phyloP scores from a whole-genome alignment of 2,329 filamentous ascomycete genomes.

The Raffaelea ambrosiae region DNA sequence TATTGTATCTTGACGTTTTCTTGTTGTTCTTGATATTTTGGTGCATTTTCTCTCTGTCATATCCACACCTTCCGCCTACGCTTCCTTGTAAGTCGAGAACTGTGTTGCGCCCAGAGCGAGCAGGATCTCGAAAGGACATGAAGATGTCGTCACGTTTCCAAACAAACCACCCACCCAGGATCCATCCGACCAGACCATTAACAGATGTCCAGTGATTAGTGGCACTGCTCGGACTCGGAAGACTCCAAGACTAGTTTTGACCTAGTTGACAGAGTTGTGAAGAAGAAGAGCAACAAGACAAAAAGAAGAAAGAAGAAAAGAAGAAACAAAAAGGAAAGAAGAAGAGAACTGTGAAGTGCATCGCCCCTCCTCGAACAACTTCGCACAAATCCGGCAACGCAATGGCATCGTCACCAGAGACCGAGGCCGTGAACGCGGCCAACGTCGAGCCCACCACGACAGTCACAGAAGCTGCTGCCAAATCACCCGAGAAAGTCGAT shows the following conservation, averaged over 20 bases:
- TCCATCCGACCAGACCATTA: conserved; percentile 2
- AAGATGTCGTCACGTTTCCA: background rate
- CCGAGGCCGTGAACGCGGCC: background rate
- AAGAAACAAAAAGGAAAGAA: background rate
- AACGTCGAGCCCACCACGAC: background rate
- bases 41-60: background rate
- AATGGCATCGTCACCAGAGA: background rate
- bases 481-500: background rate
- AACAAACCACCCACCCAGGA: background rate
- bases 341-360: background rate
- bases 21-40: no score
- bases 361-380: no score
- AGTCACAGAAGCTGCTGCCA: background rate
- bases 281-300: no score
- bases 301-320: background rate
- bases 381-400: no score
- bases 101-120: background rate
- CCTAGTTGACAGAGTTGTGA: no score
- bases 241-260: no score
- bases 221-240: background rate
- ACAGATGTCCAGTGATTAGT: background rate
- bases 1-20: no score
- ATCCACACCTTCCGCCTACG: background rate
- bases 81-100: conserved; percentile 5
- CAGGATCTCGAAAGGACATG: conserved; percentile 1